These are phyloP conservation scores for Eremochloa ophiuroides DNA, from an alignment of 176 grass and related monocot species.

Conservation along the genomic window DNA sequence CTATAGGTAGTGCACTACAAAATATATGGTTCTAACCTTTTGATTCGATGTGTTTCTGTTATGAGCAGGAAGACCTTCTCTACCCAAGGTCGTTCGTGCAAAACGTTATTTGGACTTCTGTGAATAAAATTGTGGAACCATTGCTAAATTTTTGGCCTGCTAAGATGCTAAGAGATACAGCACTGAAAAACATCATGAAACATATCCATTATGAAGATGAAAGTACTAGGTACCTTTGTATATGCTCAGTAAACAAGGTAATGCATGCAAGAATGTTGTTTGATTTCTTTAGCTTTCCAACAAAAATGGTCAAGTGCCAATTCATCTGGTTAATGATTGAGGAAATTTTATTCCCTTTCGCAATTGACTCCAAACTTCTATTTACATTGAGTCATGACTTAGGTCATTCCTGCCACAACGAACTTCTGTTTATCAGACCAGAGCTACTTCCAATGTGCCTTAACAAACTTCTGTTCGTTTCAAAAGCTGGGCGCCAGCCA, in stretches of 20 bases:
- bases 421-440: background rate
- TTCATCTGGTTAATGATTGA: too few species aligned
- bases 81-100: background rate
- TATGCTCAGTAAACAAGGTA: background rate
- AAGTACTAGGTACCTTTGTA: background rate
- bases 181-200: background rate
- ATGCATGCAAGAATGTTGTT: background rate
- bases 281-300: background rate
- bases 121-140: background rate
- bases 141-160: background rate
- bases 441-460: too few species aligned
- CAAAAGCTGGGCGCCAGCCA: too few species aligned
- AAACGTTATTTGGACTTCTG: background rate
- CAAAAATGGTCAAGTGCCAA: background rate
- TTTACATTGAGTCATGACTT: background rate
- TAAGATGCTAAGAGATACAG: background rate
- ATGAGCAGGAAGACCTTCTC: background rate
- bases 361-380: background rate
- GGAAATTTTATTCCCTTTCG: too few species aligned
- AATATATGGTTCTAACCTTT: background rate
- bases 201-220: conserved; percentile 1
- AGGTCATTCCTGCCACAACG: background rate
- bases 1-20: background rate
- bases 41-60: background rate
- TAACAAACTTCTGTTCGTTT: too few species aligned